phyloP scores from a whole-genome alignment of 345 rosid species.

The Populus alba region DNA sequence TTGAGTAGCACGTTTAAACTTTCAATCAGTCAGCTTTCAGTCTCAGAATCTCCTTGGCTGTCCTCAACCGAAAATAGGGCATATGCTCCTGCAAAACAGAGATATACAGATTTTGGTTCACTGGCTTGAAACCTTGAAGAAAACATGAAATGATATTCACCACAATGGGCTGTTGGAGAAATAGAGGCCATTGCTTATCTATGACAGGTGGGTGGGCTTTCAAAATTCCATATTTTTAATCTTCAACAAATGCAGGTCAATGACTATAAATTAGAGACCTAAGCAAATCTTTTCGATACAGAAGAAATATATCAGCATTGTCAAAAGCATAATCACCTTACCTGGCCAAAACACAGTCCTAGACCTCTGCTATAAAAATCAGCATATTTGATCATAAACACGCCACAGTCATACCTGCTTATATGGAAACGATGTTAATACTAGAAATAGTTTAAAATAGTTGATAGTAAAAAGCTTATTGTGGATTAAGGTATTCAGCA shows the following conservation, averaged over 20 bases:
- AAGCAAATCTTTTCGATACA: not conserved
- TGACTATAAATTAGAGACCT: not conserved
- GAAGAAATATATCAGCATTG: not conserved
- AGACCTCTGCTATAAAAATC: slow-evolving; percentile 91
- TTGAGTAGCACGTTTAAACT: not conserved
- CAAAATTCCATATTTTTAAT: not conserved
- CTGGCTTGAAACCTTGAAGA: not conserved
- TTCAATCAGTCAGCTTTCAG: slow-evolving; percentile 70
- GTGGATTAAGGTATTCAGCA: not conserved
- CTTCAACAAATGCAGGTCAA: not conserved
- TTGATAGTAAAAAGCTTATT: too few relatives aligned
- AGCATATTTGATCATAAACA: slow-evolving; percentile 94
- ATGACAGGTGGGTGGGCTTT: not conserved
- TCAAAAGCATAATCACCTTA: slow-evolving; percentile 17
- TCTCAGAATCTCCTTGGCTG: slow-evolving; percentile 84
- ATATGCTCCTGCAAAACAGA: slow-evolving; percentile 58
- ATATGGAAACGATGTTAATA: slow-evolving; percentile 3
- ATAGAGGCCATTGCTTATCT: not conserved
- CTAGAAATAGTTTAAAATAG: not conserved
- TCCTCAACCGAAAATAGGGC: slow-evolving; percentile 88
- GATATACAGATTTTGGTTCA: not conserved
- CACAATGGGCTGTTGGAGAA: not conserved
- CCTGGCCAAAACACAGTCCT: slow-evolving; percentile 87
- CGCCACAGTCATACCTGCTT: slow-evolving; percentile 91
- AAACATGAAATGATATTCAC: not conserved